Evolutionary conservation across 1,284 basidiomycete genomes (phyloP).

Genomic region (Somion occarium): DNA sequence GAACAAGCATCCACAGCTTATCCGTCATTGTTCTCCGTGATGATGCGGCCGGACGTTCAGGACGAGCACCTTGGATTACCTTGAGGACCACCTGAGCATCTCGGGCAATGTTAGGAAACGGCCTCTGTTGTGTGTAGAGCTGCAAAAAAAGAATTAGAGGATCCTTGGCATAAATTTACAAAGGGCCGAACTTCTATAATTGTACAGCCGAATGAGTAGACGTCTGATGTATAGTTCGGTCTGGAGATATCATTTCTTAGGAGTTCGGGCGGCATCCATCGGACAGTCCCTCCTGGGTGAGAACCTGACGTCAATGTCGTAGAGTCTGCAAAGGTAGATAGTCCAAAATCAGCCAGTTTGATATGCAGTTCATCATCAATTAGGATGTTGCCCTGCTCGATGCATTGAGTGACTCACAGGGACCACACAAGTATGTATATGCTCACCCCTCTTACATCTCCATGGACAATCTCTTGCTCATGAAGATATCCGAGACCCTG

Average conservation of each 20-base stretch:
- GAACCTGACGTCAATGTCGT: background rate
- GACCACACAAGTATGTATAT: background rate
- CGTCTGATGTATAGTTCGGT: slow-evolving; percentile 6
- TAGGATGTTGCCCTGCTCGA: slow-evolving; percentile 9
- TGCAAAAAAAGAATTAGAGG: background rate
- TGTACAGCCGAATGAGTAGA: slow-evolving; percentile 11
- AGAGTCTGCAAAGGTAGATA: slow-evolving; percentile 3
- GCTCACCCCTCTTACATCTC: slow-evolving; percentile 9
- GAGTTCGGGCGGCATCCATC: slow-evolving; percentile 12
- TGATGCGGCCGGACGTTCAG: background rate
- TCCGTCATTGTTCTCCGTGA: background rate
- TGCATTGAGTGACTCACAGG: background rate
- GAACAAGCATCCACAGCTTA: background rate
- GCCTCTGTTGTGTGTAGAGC: background rate
- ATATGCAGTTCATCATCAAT: slow-evolving; percentile 3
- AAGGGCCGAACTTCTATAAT: slow-evolving; percentile 7
- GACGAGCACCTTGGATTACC: slow-evolving; percentile 9
- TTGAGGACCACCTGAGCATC: background rate
- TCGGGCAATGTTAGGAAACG: background rate
- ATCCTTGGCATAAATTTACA: background rate
- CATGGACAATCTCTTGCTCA: slow-evolving; percentile 5
- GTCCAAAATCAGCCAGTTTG: slow-evolving; percentile 7
- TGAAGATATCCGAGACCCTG: slow-evolving; percentile 9
- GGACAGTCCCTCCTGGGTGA: background rate
- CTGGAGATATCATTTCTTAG: background rate